Conservation (phyloP, 2,329 filamentous ascomycete genomes). For the Beauveria bassiana region DNA sequence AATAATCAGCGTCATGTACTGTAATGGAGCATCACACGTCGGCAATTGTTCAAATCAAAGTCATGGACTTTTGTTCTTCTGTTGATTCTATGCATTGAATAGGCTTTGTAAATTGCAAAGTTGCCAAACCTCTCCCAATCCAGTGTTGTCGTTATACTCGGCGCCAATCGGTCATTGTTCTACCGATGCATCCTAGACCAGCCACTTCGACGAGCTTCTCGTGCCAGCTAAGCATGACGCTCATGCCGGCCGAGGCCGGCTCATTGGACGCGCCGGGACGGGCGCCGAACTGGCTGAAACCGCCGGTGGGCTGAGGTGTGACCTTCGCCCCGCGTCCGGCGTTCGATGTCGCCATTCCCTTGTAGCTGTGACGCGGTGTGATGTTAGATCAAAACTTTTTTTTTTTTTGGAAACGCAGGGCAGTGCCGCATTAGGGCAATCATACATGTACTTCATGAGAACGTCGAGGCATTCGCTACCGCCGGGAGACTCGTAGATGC, state of each 20-base stretch:
- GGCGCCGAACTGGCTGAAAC: constrained; percentile 72
- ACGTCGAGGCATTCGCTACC: constrained; percentile 84
- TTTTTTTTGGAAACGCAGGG: too few species aligned
- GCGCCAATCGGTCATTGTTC: constrained; percentile 93
- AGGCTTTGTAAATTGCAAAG: constrained; percentile 1
- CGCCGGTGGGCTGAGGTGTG: constrained; percentile 67
- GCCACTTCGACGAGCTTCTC: constrained; percentile 96
- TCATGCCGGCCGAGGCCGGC: constrained; percentile 84
- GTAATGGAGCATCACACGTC: background rate
- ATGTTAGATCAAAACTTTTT: background rate
- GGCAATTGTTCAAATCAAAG: background rate
- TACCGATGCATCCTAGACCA: constrained; percentile 81
- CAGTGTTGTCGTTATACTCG: constrained; percentile 43
- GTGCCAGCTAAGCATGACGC: constrained; percentile 94
- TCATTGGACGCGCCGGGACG: constrained; percentile 48
- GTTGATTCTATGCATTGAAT: background rate
- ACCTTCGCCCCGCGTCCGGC: constrained; percentile 24
- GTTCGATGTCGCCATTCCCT: constrained; percentile 61
- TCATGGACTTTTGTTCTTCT: background rate
- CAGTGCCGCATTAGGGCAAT: too few species aligned
- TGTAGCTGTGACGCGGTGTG: constrained; percentile 56
- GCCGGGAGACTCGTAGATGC: constrained; percentile 69
- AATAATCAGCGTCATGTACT: background rate
- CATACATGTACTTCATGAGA: constrained; percentile 95
- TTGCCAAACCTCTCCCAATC: background rate